These are phyloP conservation scores for Schwanniomyces yamadae DNA, from an alignment of 805 yeast species.

Conservation along the genomic window DNA sequence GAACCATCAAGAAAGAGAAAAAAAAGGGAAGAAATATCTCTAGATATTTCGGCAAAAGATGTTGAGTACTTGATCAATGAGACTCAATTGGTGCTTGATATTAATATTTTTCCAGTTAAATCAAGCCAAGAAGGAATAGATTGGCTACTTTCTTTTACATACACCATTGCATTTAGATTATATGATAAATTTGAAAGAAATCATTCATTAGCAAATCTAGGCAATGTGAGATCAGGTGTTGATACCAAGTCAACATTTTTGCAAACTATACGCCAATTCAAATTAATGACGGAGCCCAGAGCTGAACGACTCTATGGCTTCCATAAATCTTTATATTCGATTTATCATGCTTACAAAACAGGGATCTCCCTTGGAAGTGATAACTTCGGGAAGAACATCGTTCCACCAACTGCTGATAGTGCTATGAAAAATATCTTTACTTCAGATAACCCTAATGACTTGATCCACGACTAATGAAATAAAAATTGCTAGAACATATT, in stretches of 20 bases:
- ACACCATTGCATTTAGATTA: constrained; percentile 50
- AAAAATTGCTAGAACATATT: no score
- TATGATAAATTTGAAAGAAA: constrained; percentile 59
- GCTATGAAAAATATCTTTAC: constrained; percentile 49
- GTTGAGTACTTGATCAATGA: constrained; percentile 42
- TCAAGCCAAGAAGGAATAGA: constrained; percentile 45
- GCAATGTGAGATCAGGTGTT: constrained; percentile 54
- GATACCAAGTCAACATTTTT: constrained; percentile 46
- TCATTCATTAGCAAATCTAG: constrained; percentile 54
- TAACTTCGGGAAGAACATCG: constrained; percentile 42
- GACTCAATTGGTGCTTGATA: constrained; percentile 45
- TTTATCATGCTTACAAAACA: constrained; percentile 25
- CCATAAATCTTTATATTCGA: constrained; percentile 38
- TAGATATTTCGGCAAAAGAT: constrained; percentile 24
- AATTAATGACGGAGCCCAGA: constrained; percentile 52
- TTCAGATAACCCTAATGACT: constrained; percentile 50
- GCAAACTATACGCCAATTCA: constrained; percentile 55
- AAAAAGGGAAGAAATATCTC: constrained; percentile 6
- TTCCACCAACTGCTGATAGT: constrained; percentile 50
- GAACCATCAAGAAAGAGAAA: constrained; percentile 3
- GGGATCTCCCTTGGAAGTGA: constrained; percentile 37
- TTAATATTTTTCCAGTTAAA: constrained; percentile 52
- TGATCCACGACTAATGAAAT: constrained; percentile 17
- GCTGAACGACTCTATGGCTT: constrained; percentile 44
- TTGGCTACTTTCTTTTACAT: constrained; percentile 58